phyloP scores from a whole-genome alignment of 2,329 filamentous ascomycete species.

The Cordyceps pruinosa region DNA sequence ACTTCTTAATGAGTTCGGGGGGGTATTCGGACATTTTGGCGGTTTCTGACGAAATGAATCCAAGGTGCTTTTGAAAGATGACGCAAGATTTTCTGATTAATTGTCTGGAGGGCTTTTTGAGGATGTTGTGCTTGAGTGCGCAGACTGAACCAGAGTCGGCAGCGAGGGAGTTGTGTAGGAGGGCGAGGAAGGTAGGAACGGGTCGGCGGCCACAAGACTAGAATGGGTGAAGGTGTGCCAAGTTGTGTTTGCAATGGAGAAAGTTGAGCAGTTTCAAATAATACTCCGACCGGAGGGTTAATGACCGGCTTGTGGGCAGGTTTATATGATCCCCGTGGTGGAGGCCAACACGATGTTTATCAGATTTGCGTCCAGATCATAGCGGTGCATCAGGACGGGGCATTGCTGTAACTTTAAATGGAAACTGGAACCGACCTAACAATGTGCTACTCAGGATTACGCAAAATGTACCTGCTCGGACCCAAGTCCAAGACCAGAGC shows the following conservation, averaged over 20 bases:
- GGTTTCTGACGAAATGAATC: not conserved
- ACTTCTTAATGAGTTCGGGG: not conserved
- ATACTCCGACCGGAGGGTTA: not conserved
- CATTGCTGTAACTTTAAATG: not conserved
- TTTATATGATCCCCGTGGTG: not conserved
- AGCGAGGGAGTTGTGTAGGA: not conserved
- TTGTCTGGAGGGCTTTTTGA: too few relatives aligned
- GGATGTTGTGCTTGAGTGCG: not conserved
- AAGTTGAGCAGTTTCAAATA: not conserved
- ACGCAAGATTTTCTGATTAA: not conserved
- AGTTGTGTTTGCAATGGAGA: not conserved
- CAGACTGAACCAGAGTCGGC: not conserved
- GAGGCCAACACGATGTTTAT: not conserved
- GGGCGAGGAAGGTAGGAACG: not conserved
- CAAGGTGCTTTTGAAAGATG: not conserved
- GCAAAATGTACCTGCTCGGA: not conserved
- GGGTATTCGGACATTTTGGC: not conserved
- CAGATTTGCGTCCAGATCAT: not conserved
- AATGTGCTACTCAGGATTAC: not conserved
- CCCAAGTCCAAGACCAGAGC: not conserved
- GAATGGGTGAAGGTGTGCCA: too few relatives aligned
- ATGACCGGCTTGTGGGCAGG: not conserved
- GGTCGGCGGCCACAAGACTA: not conserved
- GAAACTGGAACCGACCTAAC: not conserved
- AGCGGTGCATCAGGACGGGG: not conserved